Conservation (phyloP, 2,329 filamentous ascomycete genomes). For the Curvularia sp. region DNA sequence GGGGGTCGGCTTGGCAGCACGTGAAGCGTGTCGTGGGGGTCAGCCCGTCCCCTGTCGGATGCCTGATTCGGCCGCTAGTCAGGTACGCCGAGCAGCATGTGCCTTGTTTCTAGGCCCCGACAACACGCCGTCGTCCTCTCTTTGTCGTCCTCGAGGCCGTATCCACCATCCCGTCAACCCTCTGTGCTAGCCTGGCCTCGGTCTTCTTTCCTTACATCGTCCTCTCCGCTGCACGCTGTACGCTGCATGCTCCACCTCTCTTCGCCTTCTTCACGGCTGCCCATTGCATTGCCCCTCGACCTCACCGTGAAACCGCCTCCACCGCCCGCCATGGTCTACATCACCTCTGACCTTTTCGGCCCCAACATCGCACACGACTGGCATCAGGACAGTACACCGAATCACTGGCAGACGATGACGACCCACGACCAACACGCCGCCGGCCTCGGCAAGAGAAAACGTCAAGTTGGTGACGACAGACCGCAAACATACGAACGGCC, state of each 20-base stretch:
- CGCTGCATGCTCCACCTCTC: slow-evolving; percentile 14
- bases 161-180: not conserved
- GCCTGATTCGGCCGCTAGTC: slow-evolving; percentile 27
- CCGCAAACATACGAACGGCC: slow-evolving; percentile 20
- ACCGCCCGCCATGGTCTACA: slow-evolving; percentile 42
- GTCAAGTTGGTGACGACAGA: slow-evolving; percentile 26
- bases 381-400: slow-evolving; percentile 9
- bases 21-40: slow-evolving; percentile 34
- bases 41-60: slow-evolving; percentile 6
- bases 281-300: slow-evolving; percentile 14
- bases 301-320: slow-evolving; percentile 18
- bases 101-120: slow-evolving; percentile 10
- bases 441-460: slow-evolving; percentile 45
- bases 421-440: slow-evolving; percentile 26
- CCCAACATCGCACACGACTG: slow-evolving; percentile 24
- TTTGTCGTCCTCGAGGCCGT: slow-evolving; percentile 2
- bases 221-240: slow-evolving; percentile 12
- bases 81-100: slow-evolving; percentile 28
- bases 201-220: not conserved
- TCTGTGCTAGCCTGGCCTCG: not conserved
- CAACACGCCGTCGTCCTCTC: slow-evolving; percentile 13
- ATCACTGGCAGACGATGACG: slow-evolving; percentile 34
- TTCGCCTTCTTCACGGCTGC: slow-evolving; percentile 1
- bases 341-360: slow-evolving; percentile 48
- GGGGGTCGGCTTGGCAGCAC: slow-evolving; percentile 31